Percentiles rank a stretch among this genome's conserved stretches.
Evolutionary conservation across 768 basidiomycete genomes (phyloP).

Genomic region (Mrakia gelida): DNA sequence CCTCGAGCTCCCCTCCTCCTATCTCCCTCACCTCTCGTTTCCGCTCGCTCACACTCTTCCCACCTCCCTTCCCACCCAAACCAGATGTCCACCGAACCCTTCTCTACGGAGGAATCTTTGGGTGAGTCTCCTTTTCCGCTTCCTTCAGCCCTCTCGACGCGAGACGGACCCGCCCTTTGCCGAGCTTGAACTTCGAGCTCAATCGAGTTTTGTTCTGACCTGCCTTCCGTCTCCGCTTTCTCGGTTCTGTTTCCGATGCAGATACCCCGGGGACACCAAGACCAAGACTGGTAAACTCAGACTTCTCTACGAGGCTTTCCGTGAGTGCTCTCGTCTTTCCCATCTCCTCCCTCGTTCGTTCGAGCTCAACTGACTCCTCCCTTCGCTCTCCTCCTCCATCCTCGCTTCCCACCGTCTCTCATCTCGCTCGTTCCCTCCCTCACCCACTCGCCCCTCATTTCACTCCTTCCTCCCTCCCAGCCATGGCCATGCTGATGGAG

Average conservation of each 20-base stretch:
- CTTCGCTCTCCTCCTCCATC: neutral
- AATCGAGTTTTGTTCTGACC: neutral
- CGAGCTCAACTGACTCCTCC: constrained; percentile 35
- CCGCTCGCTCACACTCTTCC: neutral
- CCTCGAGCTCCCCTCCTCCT: neutral
- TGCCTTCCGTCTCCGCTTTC: neutral
- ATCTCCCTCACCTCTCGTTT: neutral
- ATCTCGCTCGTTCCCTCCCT: too few relatives aligned
- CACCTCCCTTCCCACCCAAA: neutral
- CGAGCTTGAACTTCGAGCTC: neutral
- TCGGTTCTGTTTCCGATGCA: neutral
- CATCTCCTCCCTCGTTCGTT: neutral
- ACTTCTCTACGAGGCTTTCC: constrained; percentile 94
- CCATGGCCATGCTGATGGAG: constrained; percentile 36
- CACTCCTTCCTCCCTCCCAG: constrained; percentile 4
- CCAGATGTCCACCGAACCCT: constrained; percentile 67
- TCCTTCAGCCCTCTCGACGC: too few relatives aligned
- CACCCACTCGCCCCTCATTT: too few relatives aligned
- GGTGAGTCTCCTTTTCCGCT: too few relatives aligned
- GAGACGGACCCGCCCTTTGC: neutral
- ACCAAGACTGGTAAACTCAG: constrained; percentile 91
- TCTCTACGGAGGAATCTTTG: constrained; percentile 96
- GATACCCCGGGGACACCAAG: constrained; percentile 95
- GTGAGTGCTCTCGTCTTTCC: constrained; percentile 6
- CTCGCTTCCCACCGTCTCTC: too few relatives aligned